A percentile compares a stretch with the other conserved stretches of the same genome.
These are phyloP conservation scores for Aspergillus conjunctus DNA, from an alignment of 495 filamentous ascomycete species.

Conservation along the genomic window DNA sequence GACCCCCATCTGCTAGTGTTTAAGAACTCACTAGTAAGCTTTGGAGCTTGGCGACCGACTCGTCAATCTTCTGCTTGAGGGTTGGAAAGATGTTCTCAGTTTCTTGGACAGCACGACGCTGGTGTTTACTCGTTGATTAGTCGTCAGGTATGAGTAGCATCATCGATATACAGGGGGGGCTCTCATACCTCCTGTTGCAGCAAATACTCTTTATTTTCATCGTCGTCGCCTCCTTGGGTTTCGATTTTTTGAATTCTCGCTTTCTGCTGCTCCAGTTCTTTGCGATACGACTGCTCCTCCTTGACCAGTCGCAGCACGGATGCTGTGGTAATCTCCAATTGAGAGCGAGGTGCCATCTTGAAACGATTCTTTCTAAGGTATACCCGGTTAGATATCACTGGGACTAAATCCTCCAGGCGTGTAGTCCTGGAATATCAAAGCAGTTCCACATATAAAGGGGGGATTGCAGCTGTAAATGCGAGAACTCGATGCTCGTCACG, in stretches of 20 bases:
- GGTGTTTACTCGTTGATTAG: constrained; percentile 13
- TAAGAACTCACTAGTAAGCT: constrained; percentile 56
- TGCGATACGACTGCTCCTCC: constrained; percentile 87
- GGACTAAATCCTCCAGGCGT: no score
- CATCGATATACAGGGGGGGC: neutral
- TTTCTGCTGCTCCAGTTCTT: constrained; percentile 73
- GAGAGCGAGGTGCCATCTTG: constrained; percentile 71
- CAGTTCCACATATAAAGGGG: no score
- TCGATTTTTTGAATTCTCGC: constrained; percentile 67
- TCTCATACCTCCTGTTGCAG: constrained; percentile 78
- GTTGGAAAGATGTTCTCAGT: constrained; percentile 77
- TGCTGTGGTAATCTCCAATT: constrained; percentile 70
- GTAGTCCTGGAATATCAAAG: no score
- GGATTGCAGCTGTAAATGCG: neutral
- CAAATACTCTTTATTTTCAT: constrained; percentile 68
- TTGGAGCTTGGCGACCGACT: constrained; percentile 70
- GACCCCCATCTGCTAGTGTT: constrained; percentile 20
- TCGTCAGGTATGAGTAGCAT: neutral
- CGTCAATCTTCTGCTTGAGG: constrained; percentile 63
- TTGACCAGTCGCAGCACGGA: constrained; percentile 82
- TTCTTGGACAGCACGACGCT: constrained; percentile 78
- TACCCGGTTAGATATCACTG: no score
- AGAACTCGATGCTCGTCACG: constrained; percentile 1
- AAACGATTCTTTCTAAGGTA: no score
- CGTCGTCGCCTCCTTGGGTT: constrained; percentile 48